Conservation (phyloP, 225 moss, liverwort and hornwort genomes). For the Neckera pumila region DNA sequence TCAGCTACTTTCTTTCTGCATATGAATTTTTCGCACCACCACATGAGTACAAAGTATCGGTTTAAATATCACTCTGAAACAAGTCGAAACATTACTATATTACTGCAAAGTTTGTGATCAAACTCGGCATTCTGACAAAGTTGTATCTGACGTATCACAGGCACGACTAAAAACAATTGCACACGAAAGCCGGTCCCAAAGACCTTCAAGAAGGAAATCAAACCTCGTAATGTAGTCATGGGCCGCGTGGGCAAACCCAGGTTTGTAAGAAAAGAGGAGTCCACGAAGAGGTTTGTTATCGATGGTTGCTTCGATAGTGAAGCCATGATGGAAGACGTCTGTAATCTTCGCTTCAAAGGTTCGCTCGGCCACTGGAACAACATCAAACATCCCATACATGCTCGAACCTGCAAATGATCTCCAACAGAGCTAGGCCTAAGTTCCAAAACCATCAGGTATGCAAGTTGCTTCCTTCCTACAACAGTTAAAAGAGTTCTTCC, state of each 20-base stretch:
- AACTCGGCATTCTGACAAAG: not conserved
- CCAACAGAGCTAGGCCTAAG: slow-evolving; percentile 13
- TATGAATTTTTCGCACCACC: not conserved
- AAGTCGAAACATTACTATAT: not conserved
- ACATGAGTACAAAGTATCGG: not conserved
- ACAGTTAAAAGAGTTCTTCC: not conserved
- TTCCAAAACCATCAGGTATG: not conserved
- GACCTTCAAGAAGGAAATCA: not conserved
- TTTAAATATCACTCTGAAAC: not conserved
- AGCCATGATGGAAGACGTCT: slow-evolving; percentile 90
- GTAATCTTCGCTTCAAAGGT: slow-evolving; percentile 81
- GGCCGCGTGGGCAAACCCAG: slow-evolving; percentile 77
- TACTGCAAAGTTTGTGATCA: not conserved
- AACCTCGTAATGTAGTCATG: slow-evolving; percentile 73
- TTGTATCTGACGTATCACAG: not conserved
- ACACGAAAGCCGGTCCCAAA: not conserved
- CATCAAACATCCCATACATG: slow-evolving; percentile 60
- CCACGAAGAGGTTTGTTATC: slow-evolving; percentile 79
- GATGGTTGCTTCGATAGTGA: slow-evolving; percentile 83
- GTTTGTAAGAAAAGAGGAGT: slow-evolving; percentile 82
- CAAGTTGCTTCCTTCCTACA: not conserved
- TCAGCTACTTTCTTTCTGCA: slow-evolving; percentile 51
- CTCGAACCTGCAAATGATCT: slow-evolving; percentile 42
- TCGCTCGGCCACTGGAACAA: slow-evolving; percentile 46
- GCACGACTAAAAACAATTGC: not conserved